phyloP scores from a whole-genome alignment of 192 early-diverging fungal species.

The Podila horticola region DNA sequence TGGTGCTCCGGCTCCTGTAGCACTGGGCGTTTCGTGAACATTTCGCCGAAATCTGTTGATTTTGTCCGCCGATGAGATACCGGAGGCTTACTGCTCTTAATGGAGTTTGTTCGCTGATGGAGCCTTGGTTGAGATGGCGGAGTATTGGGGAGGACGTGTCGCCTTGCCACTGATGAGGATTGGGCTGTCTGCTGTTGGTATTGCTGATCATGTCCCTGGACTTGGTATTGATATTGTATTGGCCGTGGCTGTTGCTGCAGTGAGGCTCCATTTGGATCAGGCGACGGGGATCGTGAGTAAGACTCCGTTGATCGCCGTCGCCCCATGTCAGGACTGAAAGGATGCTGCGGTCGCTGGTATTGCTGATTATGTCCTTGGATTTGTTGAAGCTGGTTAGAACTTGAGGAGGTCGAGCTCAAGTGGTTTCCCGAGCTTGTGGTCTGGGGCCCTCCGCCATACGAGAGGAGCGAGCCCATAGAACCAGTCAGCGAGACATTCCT shows the following conservation, averaged over 20 bases:
- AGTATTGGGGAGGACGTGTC: conserved; percentile 3
- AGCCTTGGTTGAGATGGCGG: conserved; percentile 13
- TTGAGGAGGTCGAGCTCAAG: neutral
- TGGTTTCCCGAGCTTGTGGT: neutral
- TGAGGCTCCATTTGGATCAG: neutral
- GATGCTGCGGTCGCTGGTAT: neutral
- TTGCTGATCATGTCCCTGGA: conserved; percentile 4
- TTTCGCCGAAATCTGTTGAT: conserved; percentile 37
- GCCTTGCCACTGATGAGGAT: neutral
- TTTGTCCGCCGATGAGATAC: conserved; percentile 48
- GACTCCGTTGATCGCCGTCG: neutral
- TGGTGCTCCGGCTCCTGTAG: conserved; percentile 20
- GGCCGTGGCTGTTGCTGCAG: conserved; percentile 13
- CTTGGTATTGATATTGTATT: conserved; percentile 3
- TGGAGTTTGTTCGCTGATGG: conserved; percentile 40
- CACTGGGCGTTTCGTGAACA: conserved; percentile 9
- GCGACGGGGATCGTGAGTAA: neutral
- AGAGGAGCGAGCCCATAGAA: conserved; percentile 15
- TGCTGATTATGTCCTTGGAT: neutral
- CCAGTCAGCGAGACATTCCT: conserved; percentile 13
- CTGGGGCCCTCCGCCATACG: neutral
- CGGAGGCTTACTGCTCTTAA: conserved; percentile 13
- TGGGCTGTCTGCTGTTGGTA: neutral
- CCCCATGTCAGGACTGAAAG: neutral
- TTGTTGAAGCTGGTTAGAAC: neutral